Base-by-base conservation (phyloP, 202 grass and related monocot genomes). In the Dendrocalamus latiflorus region DNA sequence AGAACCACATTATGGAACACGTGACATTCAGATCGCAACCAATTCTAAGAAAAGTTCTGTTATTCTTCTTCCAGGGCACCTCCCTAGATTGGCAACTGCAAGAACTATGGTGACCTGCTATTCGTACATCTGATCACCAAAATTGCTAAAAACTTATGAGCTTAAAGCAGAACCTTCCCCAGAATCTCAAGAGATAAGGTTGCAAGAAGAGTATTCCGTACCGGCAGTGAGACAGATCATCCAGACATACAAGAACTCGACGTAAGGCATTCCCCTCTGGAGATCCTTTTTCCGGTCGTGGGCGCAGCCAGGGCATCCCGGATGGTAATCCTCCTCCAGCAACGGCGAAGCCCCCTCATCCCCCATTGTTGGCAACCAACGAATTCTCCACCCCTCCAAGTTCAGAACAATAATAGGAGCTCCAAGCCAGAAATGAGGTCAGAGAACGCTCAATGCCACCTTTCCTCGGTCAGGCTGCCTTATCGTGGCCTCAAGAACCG, bases 161-260 rank as follows among this genome's bases (percentile, higher is more conserved):
- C 15, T 49, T 15, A 68, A n/a, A 45, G 2, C 16, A 44, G 14
- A 16, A 34, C 39, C 22, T 47, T 30, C 13, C 22, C 15, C 36
- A 13, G 21, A 45, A 47, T 28, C 34, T 22, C 7, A 20, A 33
- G 6, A 49, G 67, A 17, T 6, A 71, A 57, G 15, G 10, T 68
- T 54, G 21, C 1, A 78, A 20, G 18, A 8, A 63, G 5, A 59
- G 17, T 57, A 25, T 3, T 15, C 0, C 9, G 42, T 83, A 90
- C 88, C 85, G 7, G 88, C 45, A 10, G 87, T 83, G 49, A 93
- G 85, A 20, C 73, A 88, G 28, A 90, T 21, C 10, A 85, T 17
- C 85, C 88, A 90, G 66, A 93, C 48, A 30, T 85, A 88, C 13
- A 88, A 65, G 79, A 93, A 90, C 70, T 90, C 88, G 28, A 58